Conservation (phyloP, 106 monocot species). For the Posidonia australis region DNA sequence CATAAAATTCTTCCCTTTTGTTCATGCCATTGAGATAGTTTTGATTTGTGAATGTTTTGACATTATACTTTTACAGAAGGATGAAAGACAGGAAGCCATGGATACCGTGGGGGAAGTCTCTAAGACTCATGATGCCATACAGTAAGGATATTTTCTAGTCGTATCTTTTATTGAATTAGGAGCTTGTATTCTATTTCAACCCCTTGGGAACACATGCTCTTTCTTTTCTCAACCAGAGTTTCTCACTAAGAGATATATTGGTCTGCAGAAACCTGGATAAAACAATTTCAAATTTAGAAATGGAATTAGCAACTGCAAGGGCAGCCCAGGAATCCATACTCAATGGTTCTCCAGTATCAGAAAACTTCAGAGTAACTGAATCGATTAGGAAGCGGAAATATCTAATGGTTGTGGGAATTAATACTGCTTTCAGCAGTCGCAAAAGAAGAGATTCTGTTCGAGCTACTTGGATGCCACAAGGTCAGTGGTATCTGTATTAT, state of each 20-base stretch:
- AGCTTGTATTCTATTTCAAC: neutral
- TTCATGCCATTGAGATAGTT: neutral
- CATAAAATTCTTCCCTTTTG: neutral
- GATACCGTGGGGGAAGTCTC: conserved; percentile 32
- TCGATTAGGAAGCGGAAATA: conserved; percentile 32
- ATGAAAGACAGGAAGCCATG: conserved; percentile 13
- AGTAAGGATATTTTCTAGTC: conserved; percentile 25
- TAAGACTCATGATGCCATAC: conserved; percentile 37
- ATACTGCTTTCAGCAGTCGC: conserved; percentile 96
- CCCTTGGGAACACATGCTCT: neutral
- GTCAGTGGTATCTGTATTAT: conserved; percentile 16
- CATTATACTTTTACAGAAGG: conserved; percentile 22
- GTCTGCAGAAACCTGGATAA: conserved; percentile 70
- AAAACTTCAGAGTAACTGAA: conserved; percentile 22
- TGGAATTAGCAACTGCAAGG: conserved; percentile 70
- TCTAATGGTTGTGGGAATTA: conserved; percentile 87
- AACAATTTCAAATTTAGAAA: conserved; percentile 83
- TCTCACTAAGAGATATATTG: neutral
- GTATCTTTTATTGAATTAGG: neutral
- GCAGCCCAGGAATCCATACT: conserved; percentile 58
- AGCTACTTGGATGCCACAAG: conserved; percentile 94
- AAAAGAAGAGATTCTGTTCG: conserved; percentile 91
- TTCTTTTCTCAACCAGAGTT: neutral
- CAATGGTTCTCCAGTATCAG: conserved; percentile 51
- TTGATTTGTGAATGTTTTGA: neutral